Evolutionary conservation across 768 basidiomycete genomes (phyloP).

Genomic region (Phanerodontia chrysosporium): DNA sequence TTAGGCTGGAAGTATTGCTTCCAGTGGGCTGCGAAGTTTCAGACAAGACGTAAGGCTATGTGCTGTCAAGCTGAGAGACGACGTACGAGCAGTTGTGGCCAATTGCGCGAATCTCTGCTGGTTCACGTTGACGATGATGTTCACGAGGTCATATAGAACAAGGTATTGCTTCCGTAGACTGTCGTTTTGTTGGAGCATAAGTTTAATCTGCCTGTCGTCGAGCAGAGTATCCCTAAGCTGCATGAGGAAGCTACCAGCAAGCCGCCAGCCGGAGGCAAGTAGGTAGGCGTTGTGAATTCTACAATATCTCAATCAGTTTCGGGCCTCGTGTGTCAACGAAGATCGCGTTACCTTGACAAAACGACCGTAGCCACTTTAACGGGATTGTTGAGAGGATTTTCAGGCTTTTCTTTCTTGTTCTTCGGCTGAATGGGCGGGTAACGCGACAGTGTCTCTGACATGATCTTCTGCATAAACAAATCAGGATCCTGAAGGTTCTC

Average conservation of each 20-base stretch:
- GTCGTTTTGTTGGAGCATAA: constrained; percentile 47
- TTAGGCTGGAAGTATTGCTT: constrained; percentile 68
- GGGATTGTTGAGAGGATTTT: constrained; percentile 31
- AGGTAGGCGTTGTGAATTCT: constrained; percentile 83
- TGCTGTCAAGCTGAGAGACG: neutral
- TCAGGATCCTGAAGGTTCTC: constrained; percentile 60
- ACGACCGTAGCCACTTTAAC: constrained; percentile 54
- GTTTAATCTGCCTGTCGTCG: constrained; percentile 46
- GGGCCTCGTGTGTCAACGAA: neutral
- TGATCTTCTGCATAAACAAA: constrained; percentile 55
- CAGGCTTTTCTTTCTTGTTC: constrained; percentile 8
- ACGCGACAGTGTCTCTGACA: constrained; percentile 52
- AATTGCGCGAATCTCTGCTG: constrained; percentile 67
- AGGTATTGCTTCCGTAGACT: constrained; percentile 57
- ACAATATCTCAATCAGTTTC: constrained; percentile 7
- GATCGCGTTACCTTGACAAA: constrained; percentile 46
- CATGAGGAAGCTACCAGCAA: constrained; percentile 57
- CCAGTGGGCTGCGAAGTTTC: constrained; percentile 70
- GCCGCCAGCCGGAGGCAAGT: constrained; percentile 79
- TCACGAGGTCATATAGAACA: constrained; percentile 59
- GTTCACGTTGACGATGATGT: constrained; percentile 51
- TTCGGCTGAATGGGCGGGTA: constrained; percentile 24
- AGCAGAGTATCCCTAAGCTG: constrained; percentile 48
- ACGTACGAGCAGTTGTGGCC: constrained; percentile 66
- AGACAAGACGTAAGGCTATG: too few species aligned